Percentiles rank a stretch among this genome's conserved stretches.
Conservation (phyloP, 2,329 filamentous ascomycete species). For the Stagonosporopsis rhizophila region DNA sequence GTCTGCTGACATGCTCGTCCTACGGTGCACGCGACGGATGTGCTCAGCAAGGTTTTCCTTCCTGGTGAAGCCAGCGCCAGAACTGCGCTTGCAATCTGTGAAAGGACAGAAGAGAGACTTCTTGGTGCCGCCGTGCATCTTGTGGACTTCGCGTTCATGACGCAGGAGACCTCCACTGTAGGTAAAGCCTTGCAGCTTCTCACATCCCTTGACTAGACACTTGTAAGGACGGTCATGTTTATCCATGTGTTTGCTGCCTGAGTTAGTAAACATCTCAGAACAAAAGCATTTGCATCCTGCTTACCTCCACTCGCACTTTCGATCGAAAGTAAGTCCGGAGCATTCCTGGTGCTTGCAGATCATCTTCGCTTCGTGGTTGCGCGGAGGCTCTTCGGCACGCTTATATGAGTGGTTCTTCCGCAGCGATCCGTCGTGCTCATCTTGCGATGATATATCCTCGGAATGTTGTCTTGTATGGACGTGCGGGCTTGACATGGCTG, state of each 20-base stretch:
- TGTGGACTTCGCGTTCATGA: conserved; percentile 93
- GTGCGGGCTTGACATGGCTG: conserved; percentile 32
- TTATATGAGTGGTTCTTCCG: conserved; percentile 50
- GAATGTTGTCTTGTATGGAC: conserved; percentile 32
- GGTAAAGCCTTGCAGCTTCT: conserved; percentile 92
- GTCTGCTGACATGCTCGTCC: conserved; percentile 47
- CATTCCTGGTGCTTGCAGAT: conserved; percentile 75
- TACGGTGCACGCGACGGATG: conserved; percentile 80
- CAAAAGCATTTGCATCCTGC: conserved; percentile 46
- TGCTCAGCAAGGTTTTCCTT: conserved; percentile 96
- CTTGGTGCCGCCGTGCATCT: conserved; percentile 86
- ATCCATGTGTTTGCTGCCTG: conserved; percentile 90
- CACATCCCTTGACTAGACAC: conserved; percentile 81
- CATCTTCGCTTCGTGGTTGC: conserved; percentile 76
- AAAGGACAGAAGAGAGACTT: conserved; percentile 88
- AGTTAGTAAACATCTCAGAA: background rate
- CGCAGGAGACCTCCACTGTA: conserved; percentile 89
- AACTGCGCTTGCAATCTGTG: conserved; percentile 84
- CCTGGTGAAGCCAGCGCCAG: conserved; percentile 87
- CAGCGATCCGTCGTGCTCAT: conserved; percentile 38
- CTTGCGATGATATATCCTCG: conserved; percentile 39
- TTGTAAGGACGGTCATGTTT: conserved; percentile 95
- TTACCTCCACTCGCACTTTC: conserved; percentile 95
- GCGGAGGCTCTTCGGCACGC: conserved; percentile 59
- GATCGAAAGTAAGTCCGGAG: conserved; percentile 72